Percentiles rank a stretch among this genome's conserved stretches.
phyloP scores from a whole-genome alignment of 2,329 filamentous ascomycete species.

The Cladosporium sp. region DNA sequence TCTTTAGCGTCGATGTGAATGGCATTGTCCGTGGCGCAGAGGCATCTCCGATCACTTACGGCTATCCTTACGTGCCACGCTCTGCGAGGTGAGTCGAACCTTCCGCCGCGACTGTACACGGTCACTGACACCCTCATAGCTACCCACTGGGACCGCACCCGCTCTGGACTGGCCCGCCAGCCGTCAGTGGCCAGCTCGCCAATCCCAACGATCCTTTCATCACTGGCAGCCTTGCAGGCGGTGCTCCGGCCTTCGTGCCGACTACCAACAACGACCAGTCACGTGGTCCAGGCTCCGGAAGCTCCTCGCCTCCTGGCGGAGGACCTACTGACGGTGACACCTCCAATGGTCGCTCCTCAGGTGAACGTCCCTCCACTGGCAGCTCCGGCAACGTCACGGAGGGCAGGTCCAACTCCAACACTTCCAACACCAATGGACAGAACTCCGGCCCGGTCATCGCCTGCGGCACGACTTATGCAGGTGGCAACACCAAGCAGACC shows the following conservation, averaged over 20 bases:
- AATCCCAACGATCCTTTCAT: neutral
- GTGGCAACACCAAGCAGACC: neutral
- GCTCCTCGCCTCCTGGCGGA: neutral
- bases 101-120: neutral
- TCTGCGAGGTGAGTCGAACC: neutral
- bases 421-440: neutral
- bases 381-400: neutral
- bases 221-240: neutral
- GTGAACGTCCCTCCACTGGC: neutral
- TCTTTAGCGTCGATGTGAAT: neutral
- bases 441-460: conserved; percentile 3
- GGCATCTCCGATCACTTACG: neutral
- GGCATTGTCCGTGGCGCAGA: neutral
- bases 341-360: neutral
- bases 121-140: neutral
- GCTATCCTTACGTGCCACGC: neutral
- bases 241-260: neutral
- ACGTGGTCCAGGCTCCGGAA: neutral
- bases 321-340: neutral
- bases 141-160: neutral
- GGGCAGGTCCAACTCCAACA: neutral
- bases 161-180: neutral
- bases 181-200: neutral
- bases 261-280: neutral
- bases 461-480: neutral